Evolutionary conservation across 768 basidiomycete species (phyloP).

Genomic region (Galerina sulciceps): DNA sequence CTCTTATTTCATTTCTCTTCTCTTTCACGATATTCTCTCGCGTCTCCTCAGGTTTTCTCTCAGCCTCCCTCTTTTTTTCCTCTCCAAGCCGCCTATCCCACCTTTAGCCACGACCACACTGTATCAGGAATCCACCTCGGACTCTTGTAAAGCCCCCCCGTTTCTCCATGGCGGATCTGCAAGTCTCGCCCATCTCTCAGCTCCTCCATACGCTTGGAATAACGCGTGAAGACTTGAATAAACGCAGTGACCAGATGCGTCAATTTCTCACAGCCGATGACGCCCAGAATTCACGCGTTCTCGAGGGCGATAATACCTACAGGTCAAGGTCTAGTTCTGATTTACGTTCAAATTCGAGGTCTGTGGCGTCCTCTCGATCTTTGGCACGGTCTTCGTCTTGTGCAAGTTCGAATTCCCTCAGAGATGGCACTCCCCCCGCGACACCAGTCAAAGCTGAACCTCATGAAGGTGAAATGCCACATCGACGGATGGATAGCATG

Average conservation of each 20-base stretch:
- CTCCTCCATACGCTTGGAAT: slow-evolving; percentile 74
- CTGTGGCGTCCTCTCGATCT: slow-evolving; percentile 36
- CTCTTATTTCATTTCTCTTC: slow-evolving; percentile 17
- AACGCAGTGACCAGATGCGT: slow-evolving; percentile 81
- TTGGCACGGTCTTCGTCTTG: slow-evolving; percentile 49
- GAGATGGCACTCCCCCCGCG: slow-evolving; percentile 58
- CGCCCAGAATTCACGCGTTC: slow-evolving; percentile 47
- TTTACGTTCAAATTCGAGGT: slow-evolving; percentile 38
- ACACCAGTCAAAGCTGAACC: slow-evolving; percentile 72
- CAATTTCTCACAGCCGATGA: slow-evolving; percentile 69
- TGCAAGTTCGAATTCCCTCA: slow-evolving; percentile 51
- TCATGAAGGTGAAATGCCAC: slow-evolving; percentile 48
- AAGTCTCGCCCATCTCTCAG: slow-evolving; percentile 72
- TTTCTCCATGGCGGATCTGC: slow-evolving; percentile 42
- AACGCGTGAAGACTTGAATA: slow-evolving; percentile 74
- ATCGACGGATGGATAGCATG: slow-evolving; percentile 74
- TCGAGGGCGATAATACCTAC: slow-evolving; percentile 37
- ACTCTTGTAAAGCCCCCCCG: slow-evolving; percentile 7
- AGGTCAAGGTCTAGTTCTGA: slow-evolving; percentile 39
- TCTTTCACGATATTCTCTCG: neutral
- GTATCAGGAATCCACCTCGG: slow-evolving; percentile 18
- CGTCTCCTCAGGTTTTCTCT: neutral
- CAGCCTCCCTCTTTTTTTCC: slow-evolving; percentile 12
- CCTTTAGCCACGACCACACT: slow-evolving; percentile 14
- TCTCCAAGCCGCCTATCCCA: slow-evolving; percentile 3